Conservation (phyloP, 106 monocot species). For the Cymbidium sinense region DNA sequence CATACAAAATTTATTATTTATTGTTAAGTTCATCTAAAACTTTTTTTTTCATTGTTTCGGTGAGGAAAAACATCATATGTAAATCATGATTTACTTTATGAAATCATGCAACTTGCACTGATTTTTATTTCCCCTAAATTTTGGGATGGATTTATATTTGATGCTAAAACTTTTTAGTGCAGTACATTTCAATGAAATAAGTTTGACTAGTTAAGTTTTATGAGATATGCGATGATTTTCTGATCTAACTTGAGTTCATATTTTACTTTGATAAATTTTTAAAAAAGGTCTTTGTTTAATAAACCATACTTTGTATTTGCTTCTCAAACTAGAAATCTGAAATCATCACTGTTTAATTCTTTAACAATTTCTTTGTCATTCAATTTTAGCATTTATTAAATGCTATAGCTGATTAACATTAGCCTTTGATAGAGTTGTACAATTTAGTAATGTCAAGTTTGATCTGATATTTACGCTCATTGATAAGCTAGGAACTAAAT, state of each 20-base stretch:
- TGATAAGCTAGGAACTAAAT: conserved; percentile 36
- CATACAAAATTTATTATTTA: too few relatives aligned
- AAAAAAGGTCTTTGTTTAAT: background rate
- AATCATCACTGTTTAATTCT: background rate
- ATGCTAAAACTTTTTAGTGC: background rate
- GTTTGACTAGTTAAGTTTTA: background rate
- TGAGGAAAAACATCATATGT: too few relatives aligned
- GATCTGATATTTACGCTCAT: background rate
- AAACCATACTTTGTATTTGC: background rate
- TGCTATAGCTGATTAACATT: background rate
- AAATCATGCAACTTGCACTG: background rate
- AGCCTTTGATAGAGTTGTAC: background rate
- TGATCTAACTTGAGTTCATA: background rate
- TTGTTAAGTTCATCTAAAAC: too few relatives aligned
- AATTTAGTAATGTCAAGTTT: background rate
- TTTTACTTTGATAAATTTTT: background rate
- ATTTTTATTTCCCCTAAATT: background rate
- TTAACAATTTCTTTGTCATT: background rate
- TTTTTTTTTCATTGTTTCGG: too few relatives aligned
- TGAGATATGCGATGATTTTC: background rate
- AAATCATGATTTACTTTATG: too few relatives aligned
- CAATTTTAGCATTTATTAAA: conserved; percentile 1
- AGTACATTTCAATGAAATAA: background rate
- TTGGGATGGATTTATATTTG: background rate
- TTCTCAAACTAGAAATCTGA: background rate